Base-by-base conservation (phyloP, 345 rosid species). In the Punica granatum region DNA sequence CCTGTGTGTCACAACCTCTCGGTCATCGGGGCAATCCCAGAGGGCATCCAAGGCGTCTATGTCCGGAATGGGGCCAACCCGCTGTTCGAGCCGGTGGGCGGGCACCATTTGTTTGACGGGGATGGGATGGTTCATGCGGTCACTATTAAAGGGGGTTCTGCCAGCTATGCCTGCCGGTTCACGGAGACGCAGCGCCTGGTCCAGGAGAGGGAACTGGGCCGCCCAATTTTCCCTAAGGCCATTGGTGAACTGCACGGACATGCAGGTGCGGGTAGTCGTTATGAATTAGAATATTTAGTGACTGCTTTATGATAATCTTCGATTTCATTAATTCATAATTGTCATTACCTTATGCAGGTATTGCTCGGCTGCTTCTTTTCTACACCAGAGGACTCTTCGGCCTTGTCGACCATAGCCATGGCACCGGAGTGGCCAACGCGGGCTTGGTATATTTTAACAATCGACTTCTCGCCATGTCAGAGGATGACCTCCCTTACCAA, bases 91-190 rank as follows among this genome's bases (percentile, higher is more conserved):
- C 96, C 96, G 39, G 66, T 73, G 19, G 85, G 79, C 9, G 90
- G 93, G 23, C 85, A 87, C 77, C 98, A 89, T 75, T 69, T 89
- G 3, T 89, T 92, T 59, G 98, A 89, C 46, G 94, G 96, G 42
- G 96, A 92, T 68, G 98, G 94, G 35, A 92, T 89, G 96, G 67
- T 92, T 51, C 98, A 92, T 71, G 96, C 96, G 10, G 84, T 92
- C 33, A 77, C 65, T 4, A 74, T 92, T 36, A 7, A 16, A 4
- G 77, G 66, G 18, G 80, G 77, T 64, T 41, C 59, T 19, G 93
- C 89, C 44, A 78, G 88, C 67, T 87, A 89, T 31, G 63, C 83
- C 56, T 89, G 93, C 60, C 79, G 92, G 68, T 87, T 76, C 78
- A 89, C 93, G 25, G 74, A 70, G 19, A 89, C 96, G 12, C 82